Evolutionary conservation across 2,329 filamentous ascomycete genomes (phyloP), one percentile per base, ranked within the genome.

Genomic region (Microdochium paspali): DNA sequence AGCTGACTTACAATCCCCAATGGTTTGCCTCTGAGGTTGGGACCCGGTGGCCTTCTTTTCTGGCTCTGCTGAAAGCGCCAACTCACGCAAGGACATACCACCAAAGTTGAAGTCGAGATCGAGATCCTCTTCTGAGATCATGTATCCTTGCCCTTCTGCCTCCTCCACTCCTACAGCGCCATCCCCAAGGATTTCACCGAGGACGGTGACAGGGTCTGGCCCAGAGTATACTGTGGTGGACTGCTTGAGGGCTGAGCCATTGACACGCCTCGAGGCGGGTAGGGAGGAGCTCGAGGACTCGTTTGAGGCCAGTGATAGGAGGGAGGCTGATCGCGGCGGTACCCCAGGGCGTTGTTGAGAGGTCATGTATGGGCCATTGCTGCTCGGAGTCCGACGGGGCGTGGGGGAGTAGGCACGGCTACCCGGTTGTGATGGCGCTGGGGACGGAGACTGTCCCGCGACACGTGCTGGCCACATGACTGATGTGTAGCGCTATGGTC

Each of bases 401-500:
- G 82, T 76, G 44, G 87, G 85, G 53, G 88, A 90, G 60, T 81
- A 85, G 45, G 84, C 72, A 61, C 88, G 81, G 62, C 77, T 82
- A 50, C 75, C 74, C 50, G 81, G 70, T 60, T 80, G 73, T 47
- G 60, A 61, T 50, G 67, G 49, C 24, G 60, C 55, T n/a, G 81
- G 78, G 49, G 80, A 80, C 53, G 78, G 81, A 49, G 82, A 77
- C 65, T 85, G 83, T 58, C 77, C 82, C 54, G 85, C 84, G 54
- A 95, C 81, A 64, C 90, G 85, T 71, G 95, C 90, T 61, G 94
- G 81, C 90, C 90, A 95, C 88, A 95, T 95, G 58, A 58, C 67
- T 58, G 51, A 49, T 48, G 53, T 50, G 12, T 21, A 18, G 51
- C 50, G 51, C 54, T 53, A 49, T 44, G 24, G 46, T 39, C 54